Evolutionary conservation across 169 alveolate species (phyloP), one percentile per base, ranked within the genome.

Genomic region (Toxoplasma gondii): DNA sequence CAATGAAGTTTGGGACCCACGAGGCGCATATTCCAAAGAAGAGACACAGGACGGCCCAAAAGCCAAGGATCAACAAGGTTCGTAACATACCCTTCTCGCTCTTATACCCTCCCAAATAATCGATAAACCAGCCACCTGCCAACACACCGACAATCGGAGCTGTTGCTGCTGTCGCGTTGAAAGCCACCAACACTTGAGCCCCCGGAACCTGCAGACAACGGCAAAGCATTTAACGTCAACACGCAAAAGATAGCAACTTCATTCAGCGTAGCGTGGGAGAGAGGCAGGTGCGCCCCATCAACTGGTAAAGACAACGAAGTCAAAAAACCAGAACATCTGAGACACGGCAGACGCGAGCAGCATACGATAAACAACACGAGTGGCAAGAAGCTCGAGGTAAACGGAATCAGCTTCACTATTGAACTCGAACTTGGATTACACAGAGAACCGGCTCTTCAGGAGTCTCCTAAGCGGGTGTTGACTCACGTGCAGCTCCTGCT

Each of bases 81-180:
- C 86, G 31, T 58, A 84, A 31, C 91, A 81, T 92, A 43, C 94
- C 94, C 41, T 41, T 49, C 58, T 92, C 91, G 69, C 31, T 84
- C 70, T 81, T 80, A 64, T 92, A 92, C 41, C 94, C 94, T n/a
- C 94, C 94, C 16, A 92, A 29, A 16, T 1, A 80, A 38, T 92
- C 94, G 38, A 92, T 43, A n/a, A 81, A 58, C 94, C 88, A 58
- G 41, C 94, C 94, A 0, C 94, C 94, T 34, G 70, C 86, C 67
- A 92, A n/a, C 4, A 92, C 94, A 29, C 94, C 94, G 38, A 92
- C 29, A 31, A 81, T 92, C 31, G 94, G 94, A 5, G 92, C 94
- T 9, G 94, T 92, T 24, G 91, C 94, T 24, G 94, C 94, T 4
- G 94, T 92, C 64, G 36, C 94, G 45, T 78, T 54, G 86, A 80